These are phyloP conservation scores for Podospora pseudocomata DNA, from an alignment of 495 filamentous ascomycete genomes.

Conservation along the genomic window DNA sequence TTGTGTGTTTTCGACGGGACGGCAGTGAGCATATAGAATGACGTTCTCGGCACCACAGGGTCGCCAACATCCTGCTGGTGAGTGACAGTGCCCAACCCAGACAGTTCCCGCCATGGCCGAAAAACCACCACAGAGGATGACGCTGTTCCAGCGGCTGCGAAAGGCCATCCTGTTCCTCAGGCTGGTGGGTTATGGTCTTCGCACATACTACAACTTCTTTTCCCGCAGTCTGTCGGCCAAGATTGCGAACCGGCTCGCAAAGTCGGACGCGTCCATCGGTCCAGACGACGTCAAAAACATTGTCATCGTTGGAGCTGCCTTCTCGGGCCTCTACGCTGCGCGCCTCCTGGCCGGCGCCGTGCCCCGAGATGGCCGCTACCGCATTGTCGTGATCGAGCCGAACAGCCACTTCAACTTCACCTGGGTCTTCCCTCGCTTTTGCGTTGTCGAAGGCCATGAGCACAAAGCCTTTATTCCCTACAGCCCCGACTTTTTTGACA, in stretches of 20 bases:
- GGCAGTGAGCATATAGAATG: neutral
- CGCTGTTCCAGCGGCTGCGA: constrained; percentile 8
- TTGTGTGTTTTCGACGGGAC: neutral
- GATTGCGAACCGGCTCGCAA: constrained; percentile 1
- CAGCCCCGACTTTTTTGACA: constrained; percentile 28
- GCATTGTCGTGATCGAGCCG: constrained; percentile 54
- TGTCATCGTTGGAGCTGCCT: constrained; percentile 55
- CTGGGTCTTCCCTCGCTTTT: constrained; percentile 53
- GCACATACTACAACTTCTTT: constrained; percentile 11
- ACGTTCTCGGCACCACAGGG: neutral
- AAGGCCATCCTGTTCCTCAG: constrained; percentile 21
- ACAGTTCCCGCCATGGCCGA: neutral
- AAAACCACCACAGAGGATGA: neutral
- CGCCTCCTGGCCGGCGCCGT: constrained; percentile 45
- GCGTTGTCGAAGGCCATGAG: constrained; percentile 41
- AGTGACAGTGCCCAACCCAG: neutral
- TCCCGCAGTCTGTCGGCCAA: constrained; percentile 10
- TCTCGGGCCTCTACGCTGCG: constrained; percentile 49
- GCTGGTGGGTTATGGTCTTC: constrained; percentile 18
- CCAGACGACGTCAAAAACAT: constrained; percentile 37
- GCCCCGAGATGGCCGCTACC: constrained; percentile 43
- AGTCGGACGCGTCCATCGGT: neutral
- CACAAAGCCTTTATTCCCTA: constrained; percentile 52
- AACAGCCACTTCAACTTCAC: constrained; percentile 58
- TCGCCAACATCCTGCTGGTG: neutral